Conservation (phyloP, 202 grass and related monocot genomes). For the Dendrocalamus latiflorus region DNA sequence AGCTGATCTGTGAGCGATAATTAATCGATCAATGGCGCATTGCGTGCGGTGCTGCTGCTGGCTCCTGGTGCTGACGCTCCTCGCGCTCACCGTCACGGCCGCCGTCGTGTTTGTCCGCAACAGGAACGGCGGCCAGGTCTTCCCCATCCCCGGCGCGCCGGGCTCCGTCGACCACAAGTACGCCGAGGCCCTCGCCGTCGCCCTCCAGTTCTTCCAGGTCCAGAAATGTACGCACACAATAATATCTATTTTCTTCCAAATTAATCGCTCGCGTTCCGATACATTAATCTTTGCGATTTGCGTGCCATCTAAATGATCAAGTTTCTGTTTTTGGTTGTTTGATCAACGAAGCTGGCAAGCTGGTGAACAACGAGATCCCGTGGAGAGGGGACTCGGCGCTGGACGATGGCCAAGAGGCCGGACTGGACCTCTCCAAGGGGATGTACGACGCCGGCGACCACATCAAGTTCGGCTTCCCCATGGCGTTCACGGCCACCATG, state of each 20-base stretch:
- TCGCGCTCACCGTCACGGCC: constrained; percentile 43
- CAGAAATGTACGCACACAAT: constrained; percentile 64
- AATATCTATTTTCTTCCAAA: background rate
- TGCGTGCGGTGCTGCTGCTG: constrained; percentile 60
- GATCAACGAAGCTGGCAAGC: constrained; percentile 54
- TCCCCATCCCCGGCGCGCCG: constrained; percentile 38
- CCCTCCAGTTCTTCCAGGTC: constrained; percentile 86
- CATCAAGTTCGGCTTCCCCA: constrained; percentile 86
- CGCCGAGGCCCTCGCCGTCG: constrained; percentile 52
- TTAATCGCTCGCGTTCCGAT: too few species aligned
- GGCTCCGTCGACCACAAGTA: constrained; percentile 46
- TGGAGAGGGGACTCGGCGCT: constrained; percentile 86
- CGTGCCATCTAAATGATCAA: background rate
- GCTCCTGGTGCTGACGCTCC: constrained; percentile 42
- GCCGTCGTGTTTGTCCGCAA: constrained; percentile 34
- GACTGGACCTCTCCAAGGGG: constrained; percentile 77
- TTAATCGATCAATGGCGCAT: constrained; percentile 22
- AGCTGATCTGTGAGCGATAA: background rate
- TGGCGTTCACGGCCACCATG: constrained; percentile 82
- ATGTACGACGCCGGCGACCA: constrained; percentile 94
- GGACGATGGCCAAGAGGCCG: constrained; percentile 54
- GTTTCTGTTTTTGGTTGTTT: background rate
- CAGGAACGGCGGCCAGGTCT: constrained; percentile 32
- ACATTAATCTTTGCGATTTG: background rate
- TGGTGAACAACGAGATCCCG: constrained; percentile 65